Evolutionary conservation across 805 yeast genomes (phyloP), one percentile per base, ranked within the genome.

Genomic region (Sugiyamaella mastotermitis): DNA sequence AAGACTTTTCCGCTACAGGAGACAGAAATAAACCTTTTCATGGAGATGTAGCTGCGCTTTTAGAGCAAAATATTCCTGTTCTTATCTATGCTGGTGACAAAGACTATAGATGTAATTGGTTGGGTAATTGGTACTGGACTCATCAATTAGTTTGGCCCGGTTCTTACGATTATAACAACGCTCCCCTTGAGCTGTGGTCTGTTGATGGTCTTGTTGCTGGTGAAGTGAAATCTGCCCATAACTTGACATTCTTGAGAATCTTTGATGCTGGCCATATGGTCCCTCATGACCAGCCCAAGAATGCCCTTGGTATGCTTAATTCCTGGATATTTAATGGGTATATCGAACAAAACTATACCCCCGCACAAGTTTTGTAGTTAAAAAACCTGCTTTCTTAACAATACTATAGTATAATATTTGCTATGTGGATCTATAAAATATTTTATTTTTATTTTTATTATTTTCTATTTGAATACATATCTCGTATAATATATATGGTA

Each of bases 261-360:
- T 87, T 69, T 53, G 90, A 77, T 46, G 97, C 94, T 37, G 97
- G 97, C 19, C 97, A 90, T 64, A 87, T 88, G 96, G 95, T 84
- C 49, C 95, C 95, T 18, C 79, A 66, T 26, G 37, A 87, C 61
- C 87, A 81, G 64, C 94, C 95, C 15, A 76, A 72, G 51, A 69
- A 71, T 56, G 65, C 94, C 3, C 66, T 80, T 47, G 86, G 75
- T 39, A 79, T 87, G 86, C 73, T 87, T 45, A 82, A 83, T 22
- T 21, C 35, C 40, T 23, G 43, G 38, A 11, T 35, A 28, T 16
- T 19, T 25, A 14, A 38, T 29, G 10, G 33, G 25, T 11, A 29
- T 35, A n/a, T n/a, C n/a, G n/a, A n/a, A n/a, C n/a, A 9, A 13
- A n/a, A n/a, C n/a, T n/a, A n/a, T n/a, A n/a, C n/a, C n/a, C n/a